Evolutionary conservation across 129 eudicot species (phyloP).

Genomic region (Heracleum sosnowskyi): DNA sequence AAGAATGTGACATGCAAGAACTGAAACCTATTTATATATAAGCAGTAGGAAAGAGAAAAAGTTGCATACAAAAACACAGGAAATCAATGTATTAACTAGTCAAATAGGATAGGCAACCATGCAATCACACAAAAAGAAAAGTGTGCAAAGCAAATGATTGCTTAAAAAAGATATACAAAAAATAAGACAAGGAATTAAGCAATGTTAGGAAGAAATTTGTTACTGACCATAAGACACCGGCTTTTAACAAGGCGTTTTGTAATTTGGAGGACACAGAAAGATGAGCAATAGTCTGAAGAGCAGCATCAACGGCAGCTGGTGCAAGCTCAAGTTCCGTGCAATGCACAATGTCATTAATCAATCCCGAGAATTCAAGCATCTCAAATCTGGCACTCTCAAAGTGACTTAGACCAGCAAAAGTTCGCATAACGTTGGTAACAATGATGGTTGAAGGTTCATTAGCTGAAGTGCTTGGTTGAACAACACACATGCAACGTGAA

Average conservation of each 20-base stretch:
- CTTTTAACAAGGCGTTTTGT: conserved; percentile 73
- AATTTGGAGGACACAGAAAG: conserved; percentile 76
- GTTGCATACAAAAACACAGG: neutral
- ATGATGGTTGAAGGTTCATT: conserved; percentile 80
- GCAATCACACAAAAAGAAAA: neutral
- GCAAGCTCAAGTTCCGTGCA: conserved; percentile 96
- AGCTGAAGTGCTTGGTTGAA: conserved; percentile 86
- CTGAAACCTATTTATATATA: neutral
- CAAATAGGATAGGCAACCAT: neutral
- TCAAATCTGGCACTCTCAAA: conserved; percentile 87
- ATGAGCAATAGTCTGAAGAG: conserved; percentile 86
- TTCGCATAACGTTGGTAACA: conserved; percentile 73
- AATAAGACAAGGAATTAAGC: neutral
- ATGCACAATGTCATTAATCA: conserved; percentile 82
- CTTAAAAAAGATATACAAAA: neutral
- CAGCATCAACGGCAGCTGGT: conserved; percentile 82
- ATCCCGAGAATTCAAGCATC: conserved; percentile 68
- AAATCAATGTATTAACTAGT: neutral
- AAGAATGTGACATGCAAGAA: neutral
- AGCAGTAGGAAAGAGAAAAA: neutral
- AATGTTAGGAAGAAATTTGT: neutral
- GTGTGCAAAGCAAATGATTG: neutral
- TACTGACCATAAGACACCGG: conserved; percentile 85
- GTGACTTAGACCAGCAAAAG: conserved; percentile 75
- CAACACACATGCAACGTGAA: conserved; percentile 95